phyloP scores from a whole-genome alignment of 768 basidiomycete genomes.

The Leccinum sublutescens region DNA sequence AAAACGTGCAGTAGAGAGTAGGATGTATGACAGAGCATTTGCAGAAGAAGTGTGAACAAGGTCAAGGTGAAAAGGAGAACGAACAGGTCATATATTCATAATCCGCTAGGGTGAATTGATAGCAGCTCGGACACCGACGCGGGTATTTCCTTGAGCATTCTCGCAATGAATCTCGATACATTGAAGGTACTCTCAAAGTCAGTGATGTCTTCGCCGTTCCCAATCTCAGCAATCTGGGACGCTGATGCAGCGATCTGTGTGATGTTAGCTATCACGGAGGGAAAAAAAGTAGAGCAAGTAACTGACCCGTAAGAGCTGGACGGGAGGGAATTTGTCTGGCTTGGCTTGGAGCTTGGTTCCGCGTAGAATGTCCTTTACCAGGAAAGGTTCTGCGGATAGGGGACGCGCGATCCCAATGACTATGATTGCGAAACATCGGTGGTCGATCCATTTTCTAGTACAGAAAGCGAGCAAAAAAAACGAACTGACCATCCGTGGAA shows the following conservation, averaged over 20 bases:
- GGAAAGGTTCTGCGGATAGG: slow-evolving; percentile 30
- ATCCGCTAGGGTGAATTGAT: slow-evolving; percentile 9
- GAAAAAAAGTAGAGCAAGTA: neutral
- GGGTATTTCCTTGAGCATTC: slow-evolving; percentile 31
- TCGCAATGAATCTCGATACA: slow-evolving; percentile 31
- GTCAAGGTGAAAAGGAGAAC: neutral
- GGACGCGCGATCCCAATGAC: slow-evolving; percentile 34
- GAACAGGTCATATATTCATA: neutral
- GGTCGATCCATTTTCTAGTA: neutral
- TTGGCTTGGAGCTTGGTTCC: slow-evolving; percentile 26
- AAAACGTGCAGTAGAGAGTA: slow-evolving; percentile 4
- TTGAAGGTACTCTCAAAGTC: slow-evolving; percentile 33
- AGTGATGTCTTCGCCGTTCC: slow-evolving; percentile 34
- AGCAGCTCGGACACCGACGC: slow-evolving; percentile 32
- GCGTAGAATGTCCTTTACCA: slow-evolving; percentile 28
- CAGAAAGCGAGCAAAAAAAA: neutral
- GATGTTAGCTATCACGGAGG: neutral
- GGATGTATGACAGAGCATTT: neutral
- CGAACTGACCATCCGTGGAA: slow-evolving; percentile 28
- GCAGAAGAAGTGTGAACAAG: neutral
- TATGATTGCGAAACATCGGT: slow-evolving; percentile 6
- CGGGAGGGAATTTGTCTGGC: slow-evolving; percentile 34
- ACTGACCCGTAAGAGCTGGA: slow-evolving; percentile 35
- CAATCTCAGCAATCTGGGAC: slow-evolving; percentile 34
- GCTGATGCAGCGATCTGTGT: slow-evolving; percentile 31